Percentiles rank a stretch among this genome's conserved stretches.
phyloP scores from a whole-genome alignment of 768 basidiomycete species.

The Podaxis mareebaensis region DNA sequence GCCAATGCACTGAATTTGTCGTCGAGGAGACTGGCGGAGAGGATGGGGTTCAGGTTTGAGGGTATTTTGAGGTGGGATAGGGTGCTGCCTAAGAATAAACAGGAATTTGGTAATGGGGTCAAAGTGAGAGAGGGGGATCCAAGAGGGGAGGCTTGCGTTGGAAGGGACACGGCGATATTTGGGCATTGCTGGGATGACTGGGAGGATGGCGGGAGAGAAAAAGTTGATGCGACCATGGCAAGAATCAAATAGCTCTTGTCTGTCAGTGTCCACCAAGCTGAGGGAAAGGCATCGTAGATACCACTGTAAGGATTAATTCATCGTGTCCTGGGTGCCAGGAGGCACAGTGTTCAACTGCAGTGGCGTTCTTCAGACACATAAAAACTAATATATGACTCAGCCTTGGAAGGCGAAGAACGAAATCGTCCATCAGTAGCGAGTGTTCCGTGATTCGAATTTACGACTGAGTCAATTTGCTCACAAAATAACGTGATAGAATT shows the following conservation, averaged over 20 bases:
- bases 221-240: conserved; percentile 31
- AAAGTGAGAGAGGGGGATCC: conserved; percentile 35
- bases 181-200: conserved; percentile 59
- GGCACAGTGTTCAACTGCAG: too few relatives aligned
- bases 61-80: conserved; percentile 55
- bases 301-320: too few relatives aligned
- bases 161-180: conserved; percentile 45
- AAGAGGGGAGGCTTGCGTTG: conserved; percentile 22
- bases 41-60: conserved; percentile 62
- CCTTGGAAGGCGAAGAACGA: too few relatives aligned
- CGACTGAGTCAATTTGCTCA: too few relatives aligned
- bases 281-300: too few relatives aligned
- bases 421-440: too few relatives aligned
- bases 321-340: too few relatives aligned
- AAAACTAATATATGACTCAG: too few relatives aligned
- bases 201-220: conserved; percentile 39
- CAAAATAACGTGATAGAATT: too few relatives aligned
- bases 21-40: conserved; percentile 52
- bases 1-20: conserved; percentile 47
- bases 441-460: too few relatives aligned
- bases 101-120: conserved; percentile 35
- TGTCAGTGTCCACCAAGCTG: not conserved
- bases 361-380: too few relatives aligned
- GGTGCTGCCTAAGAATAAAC: conserved; percentile 41
- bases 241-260: conserved; percentile 16